phyloP scores from a whole-genome alignment of 2,329 filamentous ascomycete species.

The Didymella pinodella region DNA sequence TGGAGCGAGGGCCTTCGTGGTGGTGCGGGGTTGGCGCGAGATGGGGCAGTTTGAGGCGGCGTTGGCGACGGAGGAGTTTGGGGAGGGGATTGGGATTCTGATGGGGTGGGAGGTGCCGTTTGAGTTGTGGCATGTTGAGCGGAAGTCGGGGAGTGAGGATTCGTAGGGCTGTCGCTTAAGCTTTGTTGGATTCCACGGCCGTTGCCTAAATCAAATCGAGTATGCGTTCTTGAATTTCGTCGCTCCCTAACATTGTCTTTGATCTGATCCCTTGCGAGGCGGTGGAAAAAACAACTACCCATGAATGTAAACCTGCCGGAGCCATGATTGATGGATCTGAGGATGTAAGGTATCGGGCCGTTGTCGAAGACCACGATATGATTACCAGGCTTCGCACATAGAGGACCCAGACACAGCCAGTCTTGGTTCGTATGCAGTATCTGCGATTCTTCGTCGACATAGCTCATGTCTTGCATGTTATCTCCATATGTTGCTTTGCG shows the following conservation, averaged over 20 bases:
- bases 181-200: neutral
- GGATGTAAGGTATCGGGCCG: neutral
- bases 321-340: neutral
- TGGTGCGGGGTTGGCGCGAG: neutral
- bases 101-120: slow-evolving; percentile 8
- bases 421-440: neutral
- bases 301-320: neutral
- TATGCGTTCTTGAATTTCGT: neutral
- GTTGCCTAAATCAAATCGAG: neutral
- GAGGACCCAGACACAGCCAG: neutral
- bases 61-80: neutral
- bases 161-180: neutral
- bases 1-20: slow-evolving; percentile 1
- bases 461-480: no score
- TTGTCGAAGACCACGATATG: neutral
- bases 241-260: neutral
- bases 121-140: neutral
- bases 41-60: slow-evolving; percentile 4
- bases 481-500: no score
- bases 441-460: neutral
- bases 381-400: neutral
- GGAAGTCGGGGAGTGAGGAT: neutral
- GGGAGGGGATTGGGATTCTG: neutral
- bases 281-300: neutral
- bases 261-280: neutral